Evolutionary conservation across 2,329 filamentous ascomycete species (phyloP).

Genomic region (Neofusicoccum laricinum): DNA sequence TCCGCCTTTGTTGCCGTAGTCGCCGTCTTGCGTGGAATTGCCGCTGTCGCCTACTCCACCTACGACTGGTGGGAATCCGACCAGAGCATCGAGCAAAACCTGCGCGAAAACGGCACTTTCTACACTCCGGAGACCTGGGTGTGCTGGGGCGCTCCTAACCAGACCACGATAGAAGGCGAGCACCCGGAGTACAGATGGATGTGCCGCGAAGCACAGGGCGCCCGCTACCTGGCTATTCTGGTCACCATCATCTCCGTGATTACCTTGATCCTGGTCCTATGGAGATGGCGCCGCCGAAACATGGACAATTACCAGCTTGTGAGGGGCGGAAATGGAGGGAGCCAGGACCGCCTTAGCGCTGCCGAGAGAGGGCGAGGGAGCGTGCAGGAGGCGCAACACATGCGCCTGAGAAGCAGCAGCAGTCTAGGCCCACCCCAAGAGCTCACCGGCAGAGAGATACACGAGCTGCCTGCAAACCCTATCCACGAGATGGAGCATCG

Average conservation of each 20-base stretch:
- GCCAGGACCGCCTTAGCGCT: not conserved
- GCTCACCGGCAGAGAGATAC: not conserved
- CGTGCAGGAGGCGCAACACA: not conserved
- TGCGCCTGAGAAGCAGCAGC: not conserved
- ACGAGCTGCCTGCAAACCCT: not conserved
- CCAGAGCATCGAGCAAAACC: not conserved
- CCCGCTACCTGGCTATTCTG: not conserved
- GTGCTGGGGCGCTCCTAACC: not conserved
- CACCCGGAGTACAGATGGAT: not conserved
- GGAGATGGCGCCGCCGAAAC: conserved; percentile 3
- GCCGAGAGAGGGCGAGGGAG: not conserved
- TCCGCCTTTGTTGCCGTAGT: not conserved
- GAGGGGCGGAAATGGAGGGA: not conserved
- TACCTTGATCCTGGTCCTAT: not conserved
- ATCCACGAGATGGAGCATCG: conserved; percentile 6
- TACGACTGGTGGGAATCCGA: conserved; percentile 1
- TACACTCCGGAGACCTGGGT: conserved; percentile 3
- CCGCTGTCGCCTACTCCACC: not conserved
- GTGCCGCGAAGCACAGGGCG: conserved; percentile 3
- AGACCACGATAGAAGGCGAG: not conserved
- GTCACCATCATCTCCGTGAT: not conserved
- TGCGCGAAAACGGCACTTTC: not conserved
- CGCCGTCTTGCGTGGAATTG: not conserved
- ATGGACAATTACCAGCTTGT: conserved; percentile 2
- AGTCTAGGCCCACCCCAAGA: not conserved